Conservation (phyloP, 208 protist species). For the Vickermania spadyakhi region DNA sequence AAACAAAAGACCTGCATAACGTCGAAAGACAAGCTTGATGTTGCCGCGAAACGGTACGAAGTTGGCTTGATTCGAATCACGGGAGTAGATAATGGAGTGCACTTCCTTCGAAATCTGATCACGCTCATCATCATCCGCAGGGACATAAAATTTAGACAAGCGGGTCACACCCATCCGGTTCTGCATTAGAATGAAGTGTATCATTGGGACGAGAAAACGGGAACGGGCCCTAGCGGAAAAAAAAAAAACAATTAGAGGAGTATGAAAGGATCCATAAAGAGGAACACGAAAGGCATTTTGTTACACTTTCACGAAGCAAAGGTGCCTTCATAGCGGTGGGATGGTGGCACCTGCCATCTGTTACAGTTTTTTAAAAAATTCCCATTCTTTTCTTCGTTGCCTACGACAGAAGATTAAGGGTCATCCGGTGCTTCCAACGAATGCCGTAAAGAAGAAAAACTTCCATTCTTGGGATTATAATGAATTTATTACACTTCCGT, state of each 20-base stretch:
- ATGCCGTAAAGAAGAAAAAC: too few relatives aligned
- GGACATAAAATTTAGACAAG: slow-evolving; percentile 97
- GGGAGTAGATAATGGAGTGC: slow-evolving; percentile 91
- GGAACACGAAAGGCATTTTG: too few relatives aligned
- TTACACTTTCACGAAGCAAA: too few relatives aligned
- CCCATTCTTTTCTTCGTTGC: neutral
- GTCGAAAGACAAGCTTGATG: slow-evolving; percentile 97
- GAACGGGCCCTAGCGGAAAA: neutral
- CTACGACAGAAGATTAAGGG: neutral
- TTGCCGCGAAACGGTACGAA: slow-evolving; percentile 93
- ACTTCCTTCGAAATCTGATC: slow-evolving; percentile 93
- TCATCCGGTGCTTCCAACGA: too few relatives aligned
- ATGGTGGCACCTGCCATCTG: too few relatives aligned
- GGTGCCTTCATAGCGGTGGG: too few relatives aligned
- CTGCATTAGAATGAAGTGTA: slow-evolving; percentile 98
- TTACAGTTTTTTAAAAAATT: neutral
- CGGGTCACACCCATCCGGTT: slow-evolving; percentile 98
- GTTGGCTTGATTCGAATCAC: slow-evolving; percentile 93
- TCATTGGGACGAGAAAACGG: slow-evolving; percentile 51
- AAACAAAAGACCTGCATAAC: slow-evolving; percentile 99
- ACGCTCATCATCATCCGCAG: slow-evolving; percentile 93
- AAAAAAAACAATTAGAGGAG: slow-evolving; percentile 15
- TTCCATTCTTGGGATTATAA: too few relatives aligned
- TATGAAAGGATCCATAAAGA: too few relatives aligned
- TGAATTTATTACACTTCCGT: too few relatives aligned